Evolutionary conservation across 2,329 filamentous ascomycete genomes (phyloP).

Genomic region (Lithohypha guttulata): DNA sequence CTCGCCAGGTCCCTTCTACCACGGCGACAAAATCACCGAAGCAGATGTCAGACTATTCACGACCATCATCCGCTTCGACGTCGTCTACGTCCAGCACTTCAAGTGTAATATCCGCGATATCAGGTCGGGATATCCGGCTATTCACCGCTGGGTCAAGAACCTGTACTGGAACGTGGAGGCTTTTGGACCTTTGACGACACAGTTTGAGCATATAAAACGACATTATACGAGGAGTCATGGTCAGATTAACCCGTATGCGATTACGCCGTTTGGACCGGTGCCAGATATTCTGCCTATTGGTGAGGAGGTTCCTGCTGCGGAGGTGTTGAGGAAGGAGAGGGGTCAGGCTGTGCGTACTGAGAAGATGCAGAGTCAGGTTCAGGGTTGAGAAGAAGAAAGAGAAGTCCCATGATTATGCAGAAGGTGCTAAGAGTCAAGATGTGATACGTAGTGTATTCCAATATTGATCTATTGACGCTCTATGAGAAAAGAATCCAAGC

Average conservation of each 20-base stretch:
- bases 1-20: constrained; percentile 51
- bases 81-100: constrained; percentile 72
- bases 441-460: too few species aligned
- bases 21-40: constrained; percentile 67
- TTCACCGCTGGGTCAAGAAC: constrained; percentile 72
- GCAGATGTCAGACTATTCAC: constrained; percentile 68
- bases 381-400: too few species aligned
- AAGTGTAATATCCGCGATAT: constrained; percentile 80
- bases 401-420: too few species aligned
- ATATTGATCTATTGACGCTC: too few species aligned
- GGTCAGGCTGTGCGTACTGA: too few species aligned
- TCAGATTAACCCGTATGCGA: constrained; percentile 55
- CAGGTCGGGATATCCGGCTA: constrained; percentile 65
- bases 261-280: constrained; percentile 75
- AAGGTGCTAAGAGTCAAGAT: too few species aligned
- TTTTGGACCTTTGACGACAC: constrained; percentile 70
- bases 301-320: constrained; percentile 59
- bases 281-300: constrained; percentile 69
- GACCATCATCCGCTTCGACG: constrained; percentile 62
- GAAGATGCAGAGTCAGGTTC: too few species aligned
- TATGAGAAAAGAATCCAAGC: too few species aligned
- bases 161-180: constrained; percentile 75
- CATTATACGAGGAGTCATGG: constrained; percentile 57
- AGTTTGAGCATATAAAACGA: constrained; percentile 92
- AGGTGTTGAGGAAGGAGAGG: constrained; percentile 20